These are phyloP conservation scores for Eudorina sp. DNA, from an alignment of 139 green algal species.

Conservation along the genomic window DNA sequence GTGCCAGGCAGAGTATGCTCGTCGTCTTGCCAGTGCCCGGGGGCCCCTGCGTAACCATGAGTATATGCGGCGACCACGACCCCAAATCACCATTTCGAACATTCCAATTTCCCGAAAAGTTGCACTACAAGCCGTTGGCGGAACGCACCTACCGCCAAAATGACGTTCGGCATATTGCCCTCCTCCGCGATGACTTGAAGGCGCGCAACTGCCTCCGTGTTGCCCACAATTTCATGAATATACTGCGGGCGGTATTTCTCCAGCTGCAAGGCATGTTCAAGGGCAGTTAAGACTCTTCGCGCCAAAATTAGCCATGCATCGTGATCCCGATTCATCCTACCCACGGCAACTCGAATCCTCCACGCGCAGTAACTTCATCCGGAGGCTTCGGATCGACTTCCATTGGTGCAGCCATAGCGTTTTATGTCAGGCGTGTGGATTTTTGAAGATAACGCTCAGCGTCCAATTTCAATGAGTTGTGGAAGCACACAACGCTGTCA, in stretches of 20 bases:
- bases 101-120: too few species aligned
- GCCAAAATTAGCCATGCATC: too few species aligned
- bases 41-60: too few species aligned
- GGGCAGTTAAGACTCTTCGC: neutral
- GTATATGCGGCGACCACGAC: too few species aligned
- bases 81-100: too few species aligned
- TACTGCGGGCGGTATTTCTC: constrained; percentile 95
- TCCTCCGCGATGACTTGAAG: constrained; percentile 94
- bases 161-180: constrained; percentile 98
- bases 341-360: constrained; percentile 50
- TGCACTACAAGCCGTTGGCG: too few species aligned
- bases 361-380: neutral
- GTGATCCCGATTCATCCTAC: too few species aligned
- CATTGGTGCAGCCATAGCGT: constrained; percentile 41
- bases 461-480: too few species aligned
- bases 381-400: constrained; percentile 23
- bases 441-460: too few species aligned
- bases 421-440: too few species aligned
- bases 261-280: constrained; percentile 77
- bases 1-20: constrained; percentile 92
- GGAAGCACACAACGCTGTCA: too few species aligned
- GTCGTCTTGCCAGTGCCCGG: constrained; percentile 99
- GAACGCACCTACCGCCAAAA: constrained; percentile 89
- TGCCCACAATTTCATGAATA: constrained; percentile 96
- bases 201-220: constrained; percentile 91